A percentile compares a stretch with the other conserved stretches of the same genome.
Evolutionary conservation across 306 rosid species (phyloP).

Genomic region (Acacia crassicarpa): DNA sequence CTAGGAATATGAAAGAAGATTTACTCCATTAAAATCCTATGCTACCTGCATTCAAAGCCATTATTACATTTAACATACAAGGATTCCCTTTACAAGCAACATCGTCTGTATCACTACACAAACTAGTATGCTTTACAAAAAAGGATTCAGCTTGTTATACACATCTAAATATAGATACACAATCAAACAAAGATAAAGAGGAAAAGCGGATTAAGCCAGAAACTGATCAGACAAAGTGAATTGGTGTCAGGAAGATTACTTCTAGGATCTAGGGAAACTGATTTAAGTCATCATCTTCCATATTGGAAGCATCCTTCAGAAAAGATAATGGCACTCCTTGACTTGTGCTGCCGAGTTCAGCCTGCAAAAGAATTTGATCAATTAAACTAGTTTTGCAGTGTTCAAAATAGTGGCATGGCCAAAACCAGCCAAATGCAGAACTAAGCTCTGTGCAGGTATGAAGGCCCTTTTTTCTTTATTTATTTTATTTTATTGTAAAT

Average conservation of each 20-base stretch:
- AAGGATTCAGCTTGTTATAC: slow-evolving; percentile 27
- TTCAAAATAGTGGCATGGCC: slow-evolving; percentile 16
- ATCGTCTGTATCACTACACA: slow-evolving; percentile 28
- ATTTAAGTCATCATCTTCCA: slow-evolving; percentile 49
- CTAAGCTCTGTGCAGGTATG: not conserved
- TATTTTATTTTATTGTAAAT: not conserved
- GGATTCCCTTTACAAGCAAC: slow-evolving; percentile 1
- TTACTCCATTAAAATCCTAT: slow-evolving; percentile 10
- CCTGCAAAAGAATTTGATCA: slow-evolving; percentile 49
- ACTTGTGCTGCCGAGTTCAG: slow-evolving; percentile 47
- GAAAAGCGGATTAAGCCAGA: slow-evolving; percentile 8
- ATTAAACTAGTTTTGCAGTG: slow-evolving; percentile 9
- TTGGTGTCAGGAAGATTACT: slow-evolving; percentile 20
- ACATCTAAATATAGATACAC: slow-evolving; percentile 13
- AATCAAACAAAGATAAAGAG: not conserved
- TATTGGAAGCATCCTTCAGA: slow-evolving; percentile 18
- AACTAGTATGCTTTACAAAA: slow-evolving; percentile 26
- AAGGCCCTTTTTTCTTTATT: slow-evolving; percentile 16
- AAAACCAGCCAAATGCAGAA: not conserved
- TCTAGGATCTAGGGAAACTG: slow-evolving; percentile 40
- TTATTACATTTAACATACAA: slow-evolving; percentile 15
- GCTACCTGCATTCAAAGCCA: slow-evolving; percentile 18
- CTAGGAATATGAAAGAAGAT: not conserved
- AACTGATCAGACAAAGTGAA: slow-evolving; percentile 16
- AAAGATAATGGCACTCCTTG: slow-evolving; percentile 37